Base-by-base conservation (phyloP, 768 basidiomycete genomes). In the Tylopilus subfusipes region DNA sequence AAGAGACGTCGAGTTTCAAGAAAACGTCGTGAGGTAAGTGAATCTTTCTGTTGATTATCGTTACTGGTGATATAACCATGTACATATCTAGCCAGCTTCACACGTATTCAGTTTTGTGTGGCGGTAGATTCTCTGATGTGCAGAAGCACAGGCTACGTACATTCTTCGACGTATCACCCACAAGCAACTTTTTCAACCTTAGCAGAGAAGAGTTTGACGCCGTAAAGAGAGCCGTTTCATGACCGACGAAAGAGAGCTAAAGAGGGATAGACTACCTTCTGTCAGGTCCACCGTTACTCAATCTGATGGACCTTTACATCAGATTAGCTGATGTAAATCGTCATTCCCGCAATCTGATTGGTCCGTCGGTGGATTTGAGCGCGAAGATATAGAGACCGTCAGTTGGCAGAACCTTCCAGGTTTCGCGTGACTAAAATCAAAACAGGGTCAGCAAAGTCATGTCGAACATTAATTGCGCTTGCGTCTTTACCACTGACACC, bases 1-100 rank as follows among this genome's bases (percentile, higher is more conserved):
- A n/a, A 81, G 72, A 10, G 89, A 89, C 65, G 63, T 63, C 3
- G 83, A 87, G 51, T 84, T 84, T 36, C 82, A 84, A 67, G 88
- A 88, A 66, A 87, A 85, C 59, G 67, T 80, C 2, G 58, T 84
- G 19, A 76, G 79, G 83, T 82, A 48, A 48, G 78, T 68, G 12
- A 12, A 19, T 16, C 25, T 16, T 42, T 31, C 34, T 4, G 10
- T 3, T 29, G 31, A 51, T 38, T 38, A 10, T 22, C 27, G 48
- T 19, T 31, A 21, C 40, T 53, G 31, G 34, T 56, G 34, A 61
- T 43, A 14, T 24, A 29, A 50, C 29, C 33, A 2, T 42, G n/a
- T n/a, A n/a, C n/a, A 11, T 19, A 31, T 8, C 44, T 29, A 84
- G 83, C 48, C 58, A 84, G 21, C 65, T 86, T 43, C 71, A 79